phyloP scores from a whole-genome alignment of 2,329 filamentous ascomycete species.

The Thelonectria discophora region DNA sequence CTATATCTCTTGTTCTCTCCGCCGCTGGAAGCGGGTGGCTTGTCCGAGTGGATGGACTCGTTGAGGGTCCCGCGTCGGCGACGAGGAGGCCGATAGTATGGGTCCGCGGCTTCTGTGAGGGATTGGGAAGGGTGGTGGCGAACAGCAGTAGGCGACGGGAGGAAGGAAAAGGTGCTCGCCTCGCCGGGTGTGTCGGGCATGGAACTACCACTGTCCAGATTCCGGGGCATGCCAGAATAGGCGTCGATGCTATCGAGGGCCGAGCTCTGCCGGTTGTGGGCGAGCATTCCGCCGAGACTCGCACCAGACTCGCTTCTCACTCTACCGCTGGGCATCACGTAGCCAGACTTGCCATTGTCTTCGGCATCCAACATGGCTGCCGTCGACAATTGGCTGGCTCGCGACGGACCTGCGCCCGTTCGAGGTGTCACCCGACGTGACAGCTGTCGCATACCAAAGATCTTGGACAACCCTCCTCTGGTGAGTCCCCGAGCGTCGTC shows the following conservation, averaged over 20 bases:
- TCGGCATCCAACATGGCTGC: constrained; percentile 80
- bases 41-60: constrained; percentile 47
- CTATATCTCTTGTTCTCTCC: constrained; percentile 50
- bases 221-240: constrained; percentile 56
- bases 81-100: constrained; percentile 89
- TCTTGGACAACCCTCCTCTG: constrained; percentile 85
- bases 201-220: constrained; percentile 68
- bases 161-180: constrained; percentile 75
- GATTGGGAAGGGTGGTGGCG: constrained; percentile 56
- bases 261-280: constrained; percentile 58
- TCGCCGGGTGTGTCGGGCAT: constrained; percentile 79
- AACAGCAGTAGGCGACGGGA: constrained; percentile 65
- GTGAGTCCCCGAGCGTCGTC: constrained; percentile 75
- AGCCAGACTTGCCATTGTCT: constrained; percentile 70
- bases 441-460: constrained; percentile 90
- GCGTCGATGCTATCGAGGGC: constrained; percentile 62
- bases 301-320: constrained; percentile 69
- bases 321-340: constrained; percentile 62
- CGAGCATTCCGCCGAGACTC: constrained; percentile 62
- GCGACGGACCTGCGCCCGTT: constrained; percentile 68
- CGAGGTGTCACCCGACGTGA: constrained; percentile 75
- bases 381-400: constrained; percentile 84
- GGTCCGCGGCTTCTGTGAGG: constrained; percentile 69
- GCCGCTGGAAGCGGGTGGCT: constrained; percentile 41
- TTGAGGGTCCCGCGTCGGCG: constrained; percentile 70